Evolutionary conservation across 2,329 filamentous ascomycete species (phyloP), one percentile per base, ranked within the genome.

Genomic region (Colletotrichum chlorophyti): DNA sequence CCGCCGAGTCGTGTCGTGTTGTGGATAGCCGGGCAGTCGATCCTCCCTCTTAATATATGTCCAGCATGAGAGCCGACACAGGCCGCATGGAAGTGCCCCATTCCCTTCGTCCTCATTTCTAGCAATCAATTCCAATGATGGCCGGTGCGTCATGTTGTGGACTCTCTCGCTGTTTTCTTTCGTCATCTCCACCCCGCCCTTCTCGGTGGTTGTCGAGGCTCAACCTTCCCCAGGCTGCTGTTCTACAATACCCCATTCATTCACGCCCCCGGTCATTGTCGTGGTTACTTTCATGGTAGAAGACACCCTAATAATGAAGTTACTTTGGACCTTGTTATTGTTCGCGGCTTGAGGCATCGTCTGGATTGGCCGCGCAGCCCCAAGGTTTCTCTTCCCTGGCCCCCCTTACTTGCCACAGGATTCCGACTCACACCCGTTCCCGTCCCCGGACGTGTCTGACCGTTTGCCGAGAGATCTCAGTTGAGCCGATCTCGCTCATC

Each of bases 361-460:
- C n/a, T n/a, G n/a, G n/a, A n/a, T n/a, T n/a, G n/a, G n/a, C n/a
- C n/a, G n/a, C n/a, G n/a, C n/a, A n/a, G n/a, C n/a, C n/a, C n/a
- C n/a, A n/a, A n/a, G n/a, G n/a, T n/a, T n/a, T n/a, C n/a, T n/a
- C n/a, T n/a, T n/a, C n/a, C n/a, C n/a, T n/a, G n/a, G 27, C 21
- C 5, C 8, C 11, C 17, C 41, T 14, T 42, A 43, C 34, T 42
- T 31, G 50, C 42, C 55, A 42, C 51, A 53, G 51, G 34, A 49
- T 59, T 12, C 11, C 43, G 12, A 37, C 24, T 43, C 23, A 19
- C 42, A 49, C 37, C n/a, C 50, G 27, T 23, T 38, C 10, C 51
- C n/a, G n/a, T n/a, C n/a, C 54, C 49, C 43, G 42, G 24, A 55
- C 26, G 43, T 37, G 43, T 59, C 50, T 32, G 50, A 59, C 55